Evolutionary conservation across 2,329 filamentous ascomycete genomes (phyloP).

Genomic region (Cercospora janseana): DNA sequence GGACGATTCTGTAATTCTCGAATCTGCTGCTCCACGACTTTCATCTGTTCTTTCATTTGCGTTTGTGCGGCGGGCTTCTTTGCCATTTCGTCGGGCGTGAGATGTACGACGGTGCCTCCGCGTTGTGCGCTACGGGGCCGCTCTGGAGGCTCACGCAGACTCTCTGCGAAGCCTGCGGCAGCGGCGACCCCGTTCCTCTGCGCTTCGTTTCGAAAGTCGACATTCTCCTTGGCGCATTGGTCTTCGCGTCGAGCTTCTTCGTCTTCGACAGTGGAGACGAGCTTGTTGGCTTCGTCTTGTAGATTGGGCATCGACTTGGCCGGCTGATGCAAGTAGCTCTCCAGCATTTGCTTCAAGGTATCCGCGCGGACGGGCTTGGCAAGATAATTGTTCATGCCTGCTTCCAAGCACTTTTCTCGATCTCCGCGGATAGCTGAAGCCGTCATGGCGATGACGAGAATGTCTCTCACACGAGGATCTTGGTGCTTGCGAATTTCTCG

Average conservation of each 20-base stretch:
- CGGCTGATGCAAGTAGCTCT: conserved; percentile 59
- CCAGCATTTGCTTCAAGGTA: conserved; percentile 79
- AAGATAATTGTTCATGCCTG: conserved; percentile 96
- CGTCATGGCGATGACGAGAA: conserved; percentile 97
- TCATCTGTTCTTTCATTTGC: conserved; percentile 21
- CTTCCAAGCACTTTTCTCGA: conserved; percentile 89
- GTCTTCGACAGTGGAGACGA: conserved; percentile 39
- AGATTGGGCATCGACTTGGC: conserved; percentile 46
- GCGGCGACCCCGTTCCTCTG: conserved; percentile 7
- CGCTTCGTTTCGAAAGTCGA: not conserved
- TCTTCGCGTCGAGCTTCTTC: conserved; percentile 12
- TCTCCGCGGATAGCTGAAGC: conserved; percentile 92
- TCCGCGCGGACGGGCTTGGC: conserved; percentile 92
- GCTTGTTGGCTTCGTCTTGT: conserved; percentile 46
- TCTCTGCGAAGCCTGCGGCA: not conserved
- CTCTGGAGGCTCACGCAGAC: conserved; percentile 4
- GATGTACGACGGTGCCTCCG: conserved; percentile 29
- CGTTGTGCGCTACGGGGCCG: conserved; percentile 23
- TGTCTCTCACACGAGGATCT: conserved; percentile 71
- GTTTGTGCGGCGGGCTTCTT: conserved; percentile 23
- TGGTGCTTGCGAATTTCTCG: conserved; percentile 75
- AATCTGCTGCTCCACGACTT: conserved; percentile 23
- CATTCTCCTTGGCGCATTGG: conserved; percentile 5
- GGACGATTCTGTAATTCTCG: conserved; percentile 17
- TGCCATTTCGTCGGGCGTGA: conserved; percentile 26